Evolutionary conservation across 305 asterid species (phyloP).

Genomic region (Fraxinus latifolia): DNA sequence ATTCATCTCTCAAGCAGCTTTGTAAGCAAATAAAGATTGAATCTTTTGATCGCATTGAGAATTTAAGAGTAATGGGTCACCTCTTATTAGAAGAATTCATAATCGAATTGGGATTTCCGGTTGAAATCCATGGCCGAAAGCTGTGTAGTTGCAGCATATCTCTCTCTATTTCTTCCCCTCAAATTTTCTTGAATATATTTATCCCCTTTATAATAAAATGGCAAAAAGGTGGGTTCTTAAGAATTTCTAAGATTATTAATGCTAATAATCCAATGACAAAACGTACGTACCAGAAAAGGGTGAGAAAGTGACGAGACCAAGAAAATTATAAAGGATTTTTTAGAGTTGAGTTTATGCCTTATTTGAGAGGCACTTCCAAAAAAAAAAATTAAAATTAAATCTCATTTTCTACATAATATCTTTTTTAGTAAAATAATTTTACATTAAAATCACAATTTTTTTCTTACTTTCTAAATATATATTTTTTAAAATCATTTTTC

Average conservation of each 20-base stretch:
- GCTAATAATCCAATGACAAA: slow-evolving; percentile 9
- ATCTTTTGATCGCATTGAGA: slow-evolving; percentile 21
- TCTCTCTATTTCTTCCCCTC: slow-evolving; percentile 20
- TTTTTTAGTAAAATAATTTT: neutral
- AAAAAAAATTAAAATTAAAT: no score
- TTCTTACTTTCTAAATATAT: no score
- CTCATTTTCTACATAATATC: neutral
- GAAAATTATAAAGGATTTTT: neutral
- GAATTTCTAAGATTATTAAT: slow-evolving; percentile 19
- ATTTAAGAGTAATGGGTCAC: slow-evolving; percentile 27
- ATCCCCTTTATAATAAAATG: neutral
- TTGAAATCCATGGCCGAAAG: slow-evolving; percentile 41
- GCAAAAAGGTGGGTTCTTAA: slow-evolving; percentile 24
- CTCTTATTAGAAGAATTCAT: slow-evolving; percentile 34
- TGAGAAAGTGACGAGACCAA: slow-evolving; percentile 21
- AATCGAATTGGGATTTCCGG: slow-evolving; percentile 29
- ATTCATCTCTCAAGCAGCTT: slow-evolving; percentile 19
- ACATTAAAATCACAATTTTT: neutral
- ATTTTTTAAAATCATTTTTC: neutral
- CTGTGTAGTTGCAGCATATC: slow-evolving; percentile 50
- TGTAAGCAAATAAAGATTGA: slow-evolving; percentile 13
- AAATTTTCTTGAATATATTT: neutral
- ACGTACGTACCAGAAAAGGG: neutral
- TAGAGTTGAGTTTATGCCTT: neutral
- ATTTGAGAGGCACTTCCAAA: no score